Percentiles rank a stretch among this genome's conserved stretches.
phyloP scores from a whole-genome alignment of 1,139 yeast genomes.

The Candida anutae region DNA sequence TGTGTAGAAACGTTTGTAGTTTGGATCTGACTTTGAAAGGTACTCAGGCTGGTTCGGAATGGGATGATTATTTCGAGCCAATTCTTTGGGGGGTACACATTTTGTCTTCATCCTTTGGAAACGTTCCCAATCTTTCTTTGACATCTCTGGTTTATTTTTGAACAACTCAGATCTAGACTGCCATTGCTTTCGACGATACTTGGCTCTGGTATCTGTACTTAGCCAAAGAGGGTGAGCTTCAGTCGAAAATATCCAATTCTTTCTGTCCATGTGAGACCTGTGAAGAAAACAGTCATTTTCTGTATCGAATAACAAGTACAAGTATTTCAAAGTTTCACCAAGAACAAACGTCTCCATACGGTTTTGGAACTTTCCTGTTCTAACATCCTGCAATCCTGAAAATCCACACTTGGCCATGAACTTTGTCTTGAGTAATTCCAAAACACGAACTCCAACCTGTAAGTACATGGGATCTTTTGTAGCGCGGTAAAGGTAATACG shows the following conservation, averaged over 20 bases:
- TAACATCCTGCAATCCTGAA: constrained; percentile 66
- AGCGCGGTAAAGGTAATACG: constrained; percentile 76
- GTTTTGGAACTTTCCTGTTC: constrained; percentile 57
- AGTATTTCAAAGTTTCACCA: constrained; percentile 78
- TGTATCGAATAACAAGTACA: constrained; percentile 72
- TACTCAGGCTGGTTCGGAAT: constrained; percentile 5
- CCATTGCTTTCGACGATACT: no score
- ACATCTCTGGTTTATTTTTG: no score
- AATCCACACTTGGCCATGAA: constrained; percentile 70
- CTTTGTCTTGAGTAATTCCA: constrained; percentile 44
- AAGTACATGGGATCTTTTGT: constrained; percentile 81
- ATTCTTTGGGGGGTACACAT: no score
- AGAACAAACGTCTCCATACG: constrained; percentile 89
- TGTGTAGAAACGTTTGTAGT: constrained; percentile 12
- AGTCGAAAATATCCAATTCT: constrained; percentile 74
- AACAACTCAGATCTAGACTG: no score
- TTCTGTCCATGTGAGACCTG: constrained; percentile 21
- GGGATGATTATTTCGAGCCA: no score
- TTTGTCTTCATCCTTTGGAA: no score
- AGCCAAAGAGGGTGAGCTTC: constrained; percentile 92
- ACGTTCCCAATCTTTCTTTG: no score
- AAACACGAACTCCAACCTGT: constrained; percentile 60
- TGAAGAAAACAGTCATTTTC: constrained; percentile 47
- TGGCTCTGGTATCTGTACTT: no score
- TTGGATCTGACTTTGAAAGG: constrained; percentile 15